Evolutionary conservation across 805 yeast genomes (phyloP), one percentile per base, ranked within the genome.

Genomic region (Suhomyces pyralidae): DNA sequence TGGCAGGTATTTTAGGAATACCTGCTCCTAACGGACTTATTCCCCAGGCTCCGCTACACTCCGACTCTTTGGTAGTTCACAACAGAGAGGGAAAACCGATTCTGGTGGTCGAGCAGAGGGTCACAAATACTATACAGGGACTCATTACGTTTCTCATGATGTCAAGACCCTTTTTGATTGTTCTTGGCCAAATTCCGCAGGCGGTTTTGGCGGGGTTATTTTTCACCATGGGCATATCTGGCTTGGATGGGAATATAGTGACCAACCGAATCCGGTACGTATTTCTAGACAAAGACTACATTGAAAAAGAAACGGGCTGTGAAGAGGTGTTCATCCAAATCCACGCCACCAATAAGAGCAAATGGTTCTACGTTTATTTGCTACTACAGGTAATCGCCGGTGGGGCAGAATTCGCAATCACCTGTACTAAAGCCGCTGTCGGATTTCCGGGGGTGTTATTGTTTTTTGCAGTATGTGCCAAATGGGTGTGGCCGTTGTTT

Each of bases 21-120:
- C 99, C 98, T 0, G 91, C 97, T 2, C 98, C 98, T 0, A 94
- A 94, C 69, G 99, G 99, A 0, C 75, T 93, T 30, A 93, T 93
- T 44, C 99, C 99, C 1, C 99, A 93, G 67, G 98, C 99, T 0
- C 98, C 98, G 2, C 65, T 94, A 34, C 99, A 93, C 61, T 91
- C 98, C 0, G 81, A 80, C 42, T 82, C 97, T 0, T 69, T 93
- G 28, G 80, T 90, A 42, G 83, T 88, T 12, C 77, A 78, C 56
- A 78, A 79, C 54, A 50, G 59, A 30, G 56, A 67, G 4, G 78
- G 77, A 1, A 54, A 61, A 48, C 74, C 81, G 1, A 63, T 73
- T 1, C 69, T 81, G 3, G 91, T 92, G 8, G 96, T 94, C 3
- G 99, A 93, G 64, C 99, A 93, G 66, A 70, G 99, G 44, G 75